Percentiles rank a stretch among this genome's conserved stretches.
Conservation (phyloP, 2,329 filamentous ascomycete genomes). For the Elsinoe perseae region DNA sequence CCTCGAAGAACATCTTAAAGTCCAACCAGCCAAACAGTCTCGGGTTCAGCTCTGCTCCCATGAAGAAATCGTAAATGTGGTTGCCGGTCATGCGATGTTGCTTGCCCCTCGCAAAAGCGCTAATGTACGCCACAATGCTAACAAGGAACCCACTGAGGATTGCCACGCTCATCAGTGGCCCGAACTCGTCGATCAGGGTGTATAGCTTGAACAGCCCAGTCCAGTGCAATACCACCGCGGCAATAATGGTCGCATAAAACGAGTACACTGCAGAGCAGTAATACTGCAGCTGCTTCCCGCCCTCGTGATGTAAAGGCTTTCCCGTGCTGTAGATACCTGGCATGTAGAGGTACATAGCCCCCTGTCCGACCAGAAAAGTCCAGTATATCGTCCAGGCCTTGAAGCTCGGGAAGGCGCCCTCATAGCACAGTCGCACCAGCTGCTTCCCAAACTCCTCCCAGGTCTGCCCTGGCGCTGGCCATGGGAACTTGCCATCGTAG, state of each 20-base stretch:
- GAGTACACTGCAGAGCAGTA: conserved; percentile 87
- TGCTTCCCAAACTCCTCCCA: conserved; percentile 64
- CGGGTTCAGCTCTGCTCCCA: conserved; percentile 81
- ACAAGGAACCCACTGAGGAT: conserved; percentile 86
- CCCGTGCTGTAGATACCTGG: conserved; percentile 84
- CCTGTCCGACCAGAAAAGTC: conserved; percentile 82
- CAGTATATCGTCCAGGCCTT: conserved; percentile 93
- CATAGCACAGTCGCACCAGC: conserved; percentile 65
- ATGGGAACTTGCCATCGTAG: conserved; percentile 76
- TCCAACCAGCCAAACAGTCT: conserved; percentile 68
- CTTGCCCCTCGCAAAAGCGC: conserved; percentile 68
- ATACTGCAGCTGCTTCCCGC: conserved; percentile 81
- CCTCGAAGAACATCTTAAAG: conserved; percentile 95
- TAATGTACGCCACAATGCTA: conserved; percentile 76
- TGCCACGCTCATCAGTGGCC: conserved; percentile 82
- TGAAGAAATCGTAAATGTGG: conserved; percentile 80
- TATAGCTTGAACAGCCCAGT: conserved; percentile 82
- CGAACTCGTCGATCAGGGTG: conserved; percentile 90
- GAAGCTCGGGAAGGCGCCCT: conserved; percentile 71
- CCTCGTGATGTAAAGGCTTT: conserved; percentile 74
- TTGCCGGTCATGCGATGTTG: conserved; percentile 88
- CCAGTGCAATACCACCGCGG: conserved; percentile 67
- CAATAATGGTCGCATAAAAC: conserved; percentile 75
- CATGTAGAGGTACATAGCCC: conserved; percentile 70
- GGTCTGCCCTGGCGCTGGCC: conserved; percentile 52